These are phyloP conservation scores for Huntiella bhutanensis DNA, from an alignment of 2,329 filamentous ascomycete genomes.

Conservation along the genomic window DNA sequence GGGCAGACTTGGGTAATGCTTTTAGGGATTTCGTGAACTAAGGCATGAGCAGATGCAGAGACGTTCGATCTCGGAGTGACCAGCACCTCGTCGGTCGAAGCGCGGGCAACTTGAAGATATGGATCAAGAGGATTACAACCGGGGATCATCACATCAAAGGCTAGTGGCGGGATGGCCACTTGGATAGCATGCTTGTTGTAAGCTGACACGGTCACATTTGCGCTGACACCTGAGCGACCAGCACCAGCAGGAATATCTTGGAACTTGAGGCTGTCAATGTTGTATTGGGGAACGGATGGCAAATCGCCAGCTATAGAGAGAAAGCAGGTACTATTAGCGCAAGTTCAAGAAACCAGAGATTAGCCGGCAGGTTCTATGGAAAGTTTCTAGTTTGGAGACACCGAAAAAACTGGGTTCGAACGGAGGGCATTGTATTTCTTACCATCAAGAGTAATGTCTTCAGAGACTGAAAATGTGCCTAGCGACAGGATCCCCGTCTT, in stretches of 20 bases:
- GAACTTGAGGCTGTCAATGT: slow-evolving; percentile 64
- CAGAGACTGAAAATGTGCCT: slow-evolving; percentile 55
- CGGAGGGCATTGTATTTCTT: background rate
- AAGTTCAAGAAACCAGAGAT: slow-evolving; percentile 9
- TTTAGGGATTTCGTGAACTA: slow-evolving; percentile 55
- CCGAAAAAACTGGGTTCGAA: too few relatives aligned
- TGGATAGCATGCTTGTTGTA: slow-evolving; percentile 63
- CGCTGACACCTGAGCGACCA: slow-evolving; percentile 50
- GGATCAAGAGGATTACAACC: slow-evolving; percentile 56
- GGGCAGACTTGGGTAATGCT: slow-evolving; percentile 58
- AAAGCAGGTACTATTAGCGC: slow-evolving; percentile 17
- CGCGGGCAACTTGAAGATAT: slow-evolving; percentile 62
- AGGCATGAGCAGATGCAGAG: slow-evolving; percentile 47
- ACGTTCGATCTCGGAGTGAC: slow-evolving; percentile 52
- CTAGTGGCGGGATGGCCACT: slow-evolving; percentile 57
- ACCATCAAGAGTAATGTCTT: slow-evolving; percentile 70
- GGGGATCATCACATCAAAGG: slow-evolving; percentile 69
- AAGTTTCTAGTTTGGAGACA: too few relatives aligned
- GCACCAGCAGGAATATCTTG: slow-evolving; percentile 41
- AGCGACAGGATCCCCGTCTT: slow-evolving; percentile 65
- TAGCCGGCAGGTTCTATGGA: too few relatives aligned
- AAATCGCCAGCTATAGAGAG: slow-evolving; percentile 41
- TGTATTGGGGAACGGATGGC: slow-evolving; percentile 61
- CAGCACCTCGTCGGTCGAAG: slow-evolving; percentile 45
- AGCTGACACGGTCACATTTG: slow-evolving; percentile 55